Percentiles rank a stretch among this genome's conserved stretches.
Conservation (phyloP, 208 protist species). For the Strigomonas galati region DNA sequence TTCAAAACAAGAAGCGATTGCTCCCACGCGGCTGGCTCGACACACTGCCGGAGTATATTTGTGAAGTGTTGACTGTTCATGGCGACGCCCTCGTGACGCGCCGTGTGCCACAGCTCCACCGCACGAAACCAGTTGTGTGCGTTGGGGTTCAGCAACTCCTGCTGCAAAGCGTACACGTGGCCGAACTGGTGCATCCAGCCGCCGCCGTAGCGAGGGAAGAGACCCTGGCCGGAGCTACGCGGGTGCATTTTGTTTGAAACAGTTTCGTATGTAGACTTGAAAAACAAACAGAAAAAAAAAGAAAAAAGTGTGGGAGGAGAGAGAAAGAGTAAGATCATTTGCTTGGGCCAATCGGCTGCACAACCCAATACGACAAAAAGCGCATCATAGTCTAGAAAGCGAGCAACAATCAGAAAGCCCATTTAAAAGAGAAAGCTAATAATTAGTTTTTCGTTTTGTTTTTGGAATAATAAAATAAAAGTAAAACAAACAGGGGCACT, state of each 20-base stretch:
- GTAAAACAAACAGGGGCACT: not conserved
- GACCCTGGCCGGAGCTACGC: constrained; percentile 48
- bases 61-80: constrained; percentile 72
- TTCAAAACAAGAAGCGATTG: constrained; percentile 44
- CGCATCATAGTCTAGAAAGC: not conserved
- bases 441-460: not conserved
- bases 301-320: not conserved
- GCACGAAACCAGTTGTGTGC: constrained; percentile 80
- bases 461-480: not conserved
- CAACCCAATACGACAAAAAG: no score
- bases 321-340: not conserved
- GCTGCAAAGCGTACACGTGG: constrained; percentile 85
- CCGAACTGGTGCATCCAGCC: constrained; percentile 92
- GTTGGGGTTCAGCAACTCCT: constrained; percentile 70
- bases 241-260: constrained; percentile 41
- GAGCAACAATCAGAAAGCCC: not conserved
- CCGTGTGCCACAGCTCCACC: constrained; percentile 80
- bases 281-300: not conserved
- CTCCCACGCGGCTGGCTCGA: constrained; percentile 61
- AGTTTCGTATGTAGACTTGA: not conserved
- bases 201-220: constrained; percentile 79
- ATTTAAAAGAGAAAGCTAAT: constrained; percentile 1
- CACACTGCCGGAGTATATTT: constrained; percentile 78
- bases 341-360: no score
- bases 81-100: constrained; percentile 74